Evolutionary conservation across 2,329 filamentous ascomycete genomes (phyloP).

Genomic region (Venturia oleaginea): DNA sequence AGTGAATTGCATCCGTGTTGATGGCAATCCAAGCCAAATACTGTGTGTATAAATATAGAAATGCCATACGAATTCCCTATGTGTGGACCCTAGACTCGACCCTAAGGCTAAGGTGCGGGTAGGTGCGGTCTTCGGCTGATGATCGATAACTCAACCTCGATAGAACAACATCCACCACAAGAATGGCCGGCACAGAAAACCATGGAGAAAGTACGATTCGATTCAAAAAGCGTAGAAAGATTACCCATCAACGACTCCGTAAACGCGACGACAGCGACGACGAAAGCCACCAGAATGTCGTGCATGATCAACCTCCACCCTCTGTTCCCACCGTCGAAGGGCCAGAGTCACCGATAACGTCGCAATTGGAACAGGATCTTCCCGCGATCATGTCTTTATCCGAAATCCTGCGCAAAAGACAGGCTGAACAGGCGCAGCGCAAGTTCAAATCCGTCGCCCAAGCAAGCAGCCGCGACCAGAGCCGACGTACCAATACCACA

Average conservation of each 20-base stretch:
- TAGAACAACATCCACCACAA: not conserved
- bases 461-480: slow-evolving; percentile 1
- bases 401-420: slow-evolving; percentile 1
- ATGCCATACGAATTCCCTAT: not conserved
- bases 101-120: too few relatives aligned
- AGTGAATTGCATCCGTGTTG: not conserved
- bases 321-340: not conserved
- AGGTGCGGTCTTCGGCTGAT: too few relatives aligned
- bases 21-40: not conserved
- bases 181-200: not conserved
- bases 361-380: not conserved
- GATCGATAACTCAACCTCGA: not conserved
- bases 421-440: not conserved
- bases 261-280: slow-evolving; percentile 2
- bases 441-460: not conserved
- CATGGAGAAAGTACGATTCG: not conserved
- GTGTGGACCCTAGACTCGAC: not conserved
- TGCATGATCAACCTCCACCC: not conserved
- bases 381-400: not conserved
- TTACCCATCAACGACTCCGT: not conserved
- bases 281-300: not conserved
- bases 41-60: not conserved
- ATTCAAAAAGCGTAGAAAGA: not conserved
- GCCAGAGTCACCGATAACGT: not conserved
- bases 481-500: not conserved